Conservation (phyloP, 169 alveolate species). For the Perkinsus chesapeaki region DNA sequence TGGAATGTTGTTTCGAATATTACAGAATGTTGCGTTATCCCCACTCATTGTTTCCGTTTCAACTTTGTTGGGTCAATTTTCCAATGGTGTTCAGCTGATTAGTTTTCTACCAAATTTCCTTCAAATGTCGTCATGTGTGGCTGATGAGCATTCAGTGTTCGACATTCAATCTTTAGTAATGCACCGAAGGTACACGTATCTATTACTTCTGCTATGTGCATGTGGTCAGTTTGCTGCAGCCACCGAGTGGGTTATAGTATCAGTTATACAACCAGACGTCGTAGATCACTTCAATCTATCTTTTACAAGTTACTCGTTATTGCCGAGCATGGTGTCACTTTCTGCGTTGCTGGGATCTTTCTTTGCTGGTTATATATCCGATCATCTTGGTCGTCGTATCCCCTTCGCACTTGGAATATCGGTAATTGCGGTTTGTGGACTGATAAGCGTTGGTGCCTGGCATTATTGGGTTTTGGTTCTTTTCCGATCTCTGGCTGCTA, state of each 20-base stretch:
- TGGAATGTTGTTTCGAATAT: too few relatives aligned
- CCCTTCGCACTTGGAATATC: neutral
- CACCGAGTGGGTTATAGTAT: neutral
- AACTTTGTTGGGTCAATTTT: too few relatives aligned
- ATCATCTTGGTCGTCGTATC: neutral
- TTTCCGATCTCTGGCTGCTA: neutral
- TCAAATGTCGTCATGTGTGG: too few relatives aligned
- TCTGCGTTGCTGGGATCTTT: neutral
- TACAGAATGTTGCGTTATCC: too few relatives aligned
- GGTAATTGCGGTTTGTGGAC: neutral
- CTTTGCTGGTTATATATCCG: neutral
- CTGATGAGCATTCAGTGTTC: too few relatives aligned
- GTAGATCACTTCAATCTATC: neutral
- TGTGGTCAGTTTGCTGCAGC: too few relatives aligned
- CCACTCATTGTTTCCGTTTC: too few relatives aligned
- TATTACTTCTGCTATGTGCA: too few relatives aligned
- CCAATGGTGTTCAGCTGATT: too few relatives aligned
- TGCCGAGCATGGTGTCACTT: neutral
- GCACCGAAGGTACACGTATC: too few relatives aligned
- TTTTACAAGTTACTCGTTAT: neutral
- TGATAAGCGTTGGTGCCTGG: neutral
- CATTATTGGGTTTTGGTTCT: neutral
- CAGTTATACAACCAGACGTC: neutral
- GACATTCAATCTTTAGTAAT: too few relatives aligned
- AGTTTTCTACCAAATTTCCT: too few relatives aligned